phyloP scores from a whole-genome alignment of 306 rosid species.

The Casuarina glauca region DNA sequence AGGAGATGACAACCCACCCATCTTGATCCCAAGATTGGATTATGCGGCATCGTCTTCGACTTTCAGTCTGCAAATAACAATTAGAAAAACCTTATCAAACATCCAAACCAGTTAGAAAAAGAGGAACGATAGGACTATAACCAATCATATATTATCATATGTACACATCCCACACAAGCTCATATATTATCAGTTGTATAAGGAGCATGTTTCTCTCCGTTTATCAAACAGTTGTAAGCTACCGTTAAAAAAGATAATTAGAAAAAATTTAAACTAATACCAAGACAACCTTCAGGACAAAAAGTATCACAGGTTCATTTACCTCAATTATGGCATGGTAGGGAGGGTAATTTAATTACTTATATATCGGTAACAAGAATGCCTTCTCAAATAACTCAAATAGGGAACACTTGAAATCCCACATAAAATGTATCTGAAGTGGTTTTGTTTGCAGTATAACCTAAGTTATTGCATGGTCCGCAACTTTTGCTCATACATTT shows the following conservation, averaged over 20 bases:
- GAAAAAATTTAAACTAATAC: background rate
- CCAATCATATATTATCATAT: background rate
- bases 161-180: background rate
- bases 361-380: background rate
- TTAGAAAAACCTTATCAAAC: background rate
- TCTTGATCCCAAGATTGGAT: conserved; percentile 86
- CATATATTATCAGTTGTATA: background rate
- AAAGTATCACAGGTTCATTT: background rate
- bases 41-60: conserved; percentile 78
- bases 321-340: background rate
- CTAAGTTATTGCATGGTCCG: too few species aligned
- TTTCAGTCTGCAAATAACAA: conserved; percentile 68
- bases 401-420: background rate
- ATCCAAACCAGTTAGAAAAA: background rate
- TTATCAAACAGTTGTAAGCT: background rate
- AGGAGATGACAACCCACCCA: conserved; percentile 54
- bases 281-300: background rate
- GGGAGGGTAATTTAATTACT: background rate
- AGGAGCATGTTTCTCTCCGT: background rate
- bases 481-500: too few species aligned
- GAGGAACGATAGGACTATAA: background rate
- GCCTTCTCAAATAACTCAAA: background rate
- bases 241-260: background rate
- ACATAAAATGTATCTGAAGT: background rate
- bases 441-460: background rate